Conservation (phyloP, 2,329 filamentous ascomycete species). For the Epichloe sp. region DNA sequence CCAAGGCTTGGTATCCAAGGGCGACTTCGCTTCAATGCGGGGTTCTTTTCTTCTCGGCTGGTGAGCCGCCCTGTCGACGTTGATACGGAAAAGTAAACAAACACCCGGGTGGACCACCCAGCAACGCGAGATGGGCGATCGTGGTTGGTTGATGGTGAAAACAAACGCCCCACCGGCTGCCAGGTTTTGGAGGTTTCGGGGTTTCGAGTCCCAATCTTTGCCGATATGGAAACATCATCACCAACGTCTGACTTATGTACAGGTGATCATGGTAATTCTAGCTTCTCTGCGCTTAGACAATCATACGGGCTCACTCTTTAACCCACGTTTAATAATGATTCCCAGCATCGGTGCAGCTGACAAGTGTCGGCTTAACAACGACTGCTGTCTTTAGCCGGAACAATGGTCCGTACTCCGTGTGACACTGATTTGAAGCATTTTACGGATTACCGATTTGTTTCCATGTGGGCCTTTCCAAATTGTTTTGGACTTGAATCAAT, state of each 20-base stretch:
- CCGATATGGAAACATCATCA: too few relatives aligned
- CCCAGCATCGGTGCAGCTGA: too few relatives aligned
- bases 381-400: too few relatives aligned
- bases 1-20: not conserved
- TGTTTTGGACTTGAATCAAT: too few relatives aligned
- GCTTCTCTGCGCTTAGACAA: too few relatives aligned
- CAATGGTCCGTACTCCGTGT: not conserved
- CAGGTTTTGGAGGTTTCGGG: not conserved
- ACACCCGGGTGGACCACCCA: slow-evolving; percentile 10
- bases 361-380: too few relatives aligned
- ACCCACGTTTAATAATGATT: too few relatives aligned
- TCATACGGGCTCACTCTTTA: too few relatives aligned
- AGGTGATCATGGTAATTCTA: too few relatives aligned
- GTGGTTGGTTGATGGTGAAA: not conserved
- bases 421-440: not conserved
- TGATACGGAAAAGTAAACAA: slow-evolving; percentile 12
- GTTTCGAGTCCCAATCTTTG: too few relatives aligned
- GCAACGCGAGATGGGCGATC: slow-evolving; percentile 8
- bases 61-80: slow-evolving; percentile 1
- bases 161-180: not conserved
- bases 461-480: too few relatives aligned
- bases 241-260: too few relatives aligned
- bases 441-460: not conserved
- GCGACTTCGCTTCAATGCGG: slow-evolving; percentile 9
- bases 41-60: slow-evolving; percentile 7